These are phyloP conservation scores for Orbilia blumenaviensis DNA, from an alignment of 2,329 filamentous ascomycete species.

Conservation along the genomic window DNA sequence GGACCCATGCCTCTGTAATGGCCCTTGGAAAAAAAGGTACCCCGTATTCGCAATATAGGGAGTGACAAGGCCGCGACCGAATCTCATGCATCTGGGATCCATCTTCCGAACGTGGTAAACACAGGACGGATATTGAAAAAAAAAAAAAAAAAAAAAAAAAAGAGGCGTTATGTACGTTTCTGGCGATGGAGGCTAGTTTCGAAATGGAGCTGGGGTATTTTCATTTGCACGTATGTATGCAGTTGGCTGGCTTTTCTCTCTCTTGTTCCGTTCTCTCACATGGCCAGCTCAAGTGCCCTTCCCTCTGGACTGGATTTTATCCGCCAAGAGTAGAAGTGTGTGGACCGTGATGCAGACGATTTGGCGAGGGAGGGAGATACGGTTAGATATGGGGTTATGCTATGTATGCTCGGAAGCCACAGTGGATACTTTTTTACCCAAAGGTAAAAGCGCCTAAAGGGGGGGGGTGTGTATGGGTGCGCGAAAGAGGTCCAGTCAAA, in stretches of 20 bases:
- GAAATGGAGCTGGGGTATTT: neutral
- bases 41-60: constrained; percentile 45
- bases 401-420: constrained; percentile 13
- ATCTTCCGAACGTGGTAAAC: constrained; percentile 5
- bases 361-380: constrained; percentile 9
- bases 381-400: neutral
- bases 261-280: constrained; percentile 15
- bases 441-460: constrained; percentile 15
- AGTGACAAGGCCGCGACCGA: constrained; percentile 10
- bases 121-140: neutral
- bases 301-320: too few species aligned
- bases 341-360: neutral
- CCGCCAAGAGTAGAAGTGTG: neutral
- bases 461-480: too few species aligned
- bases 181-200: neutral
- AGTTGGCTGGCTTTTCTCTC: too few species aligned
- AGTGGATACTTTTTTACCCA: constrained; percentile 13
- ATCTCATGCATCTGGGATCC: constrained; percentile 15
- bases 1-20: too few species aligned
- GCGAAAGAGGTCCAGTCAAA: constrained; percentile 3
- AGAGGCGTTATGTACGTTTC: constrained; percentile 7
- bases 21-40: constrained; percentile 16
- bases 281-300: constrained; percentile 5
- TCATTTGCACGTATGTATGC: neutral
- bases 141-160: neutral